A percentile compares a stretch with the other conserved stretches of the same genome.
Conservation (phyloP, 1,284 basidiomycete species). For the Ustilago sp. region DNA sequence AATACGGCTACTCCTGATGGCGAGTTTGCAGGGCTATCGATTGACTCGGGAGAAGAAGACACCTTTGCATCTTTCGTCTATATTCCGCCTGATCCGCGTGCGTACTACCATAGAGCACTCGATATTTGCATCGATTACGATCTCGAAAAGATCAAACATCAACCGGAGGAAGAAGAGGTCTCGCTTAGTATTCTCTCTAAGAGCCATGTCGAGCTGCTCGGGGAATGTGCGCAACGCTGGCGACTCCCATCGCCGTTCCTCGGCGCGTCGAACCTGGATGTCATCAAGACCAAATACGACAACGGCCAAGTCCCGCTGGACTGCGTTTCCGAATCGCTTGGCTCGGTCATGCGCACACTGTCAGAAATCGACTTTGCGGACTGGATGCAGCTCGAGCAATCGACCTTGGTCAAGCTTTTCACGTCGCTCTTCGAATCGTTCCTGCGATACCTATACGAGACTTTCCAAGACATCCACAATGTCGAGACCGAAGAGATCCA, state of each 20-base stretch:
- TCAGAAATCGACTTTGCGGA: constrained; percentile 74
- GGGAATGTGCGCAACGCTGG: constrained; percentile 90
- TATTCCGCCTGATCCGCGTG: constrained; percentile 88
- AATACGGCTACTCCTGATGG: constrained; percentile 27
- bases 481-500: constrained; percentile 57
- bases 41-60: constrained; percentile 52
- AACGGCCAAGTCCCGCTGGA: constrained; percentile 90
- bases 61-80: constrained; percentile 75
- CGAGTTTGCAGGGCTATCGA: constrained; percentile 30
- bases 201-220: constrained; percentile 83
- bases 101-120: constrained; percentile 85
- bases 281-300: constrained; percentile 88
- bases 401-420: constrained; percentile 69
- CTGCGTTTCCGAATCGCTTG: constrained; percentile 86
- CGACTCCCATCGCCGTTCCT: constrained; percentile 84
- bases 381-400: constrained; percentile 85
- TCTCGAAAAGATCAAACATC: constrained; percentile 86
- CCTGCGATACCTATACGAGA: constrained; percentile 84
- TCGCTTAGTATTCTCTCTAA: constrained; percentile 90
- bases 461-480: constrained; percentile 75
- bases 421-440: constrained; percentile 82
- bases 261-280: constrained; percentile 83
- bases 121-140: constrained; percentile 86
- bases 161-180: constrained; percentile 95
- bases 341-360: constrained; percentile 78